Conservation (phyloP, 1,139 yeast species). For the Magnusiomyces paraingens region DNA sequence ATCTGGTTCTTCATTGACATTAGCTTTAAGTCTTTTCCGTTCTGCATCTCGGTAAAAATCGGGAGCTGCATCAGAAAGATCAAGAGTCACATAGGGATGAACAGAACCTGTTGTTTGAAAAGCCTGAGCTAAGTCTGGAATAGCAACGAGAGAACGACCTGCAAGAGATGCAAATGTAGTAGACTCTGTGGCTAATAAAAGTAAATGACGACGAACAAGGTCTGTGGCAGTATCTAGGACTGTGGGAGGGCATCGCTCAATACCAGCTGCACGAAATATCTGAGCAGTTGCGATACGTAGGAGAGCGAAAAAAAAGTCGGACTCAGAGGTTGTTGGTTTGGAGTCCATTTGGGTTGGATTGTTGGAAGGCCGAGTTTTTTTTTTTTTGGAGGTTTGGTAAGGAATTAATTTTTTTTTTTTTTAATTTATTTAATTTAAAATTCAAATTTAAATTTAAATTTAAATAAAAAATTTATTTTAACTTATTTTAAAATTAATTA, state of each 20-base stretch:
- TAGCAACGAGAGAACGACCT: constrained; percentile 38
- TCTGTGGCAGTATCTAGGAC: constrained; percentile 60
- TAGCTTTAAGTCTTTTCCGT: neutral
- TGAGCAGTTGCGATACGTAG: constrained; percentile 61
- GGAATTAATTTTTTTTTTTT: too few relatives aligned
- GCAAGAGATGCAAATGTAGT: constrained; percentile 37
- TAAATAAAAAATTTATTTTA: too few relatives aligned
- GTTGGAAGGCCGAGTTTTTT: neutral
- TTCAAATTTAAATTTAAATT: too few relatives aligned
- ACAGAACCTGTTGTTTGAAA: constrained; percentile 50
- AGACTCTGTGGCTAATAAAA: constrained; percentile 42
- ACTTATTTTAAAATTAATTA: too few relatives aligned
- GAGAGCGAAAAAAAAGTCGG: constrained; percentile 50
- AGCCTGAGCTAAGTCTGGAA: constrained; percentile 58
- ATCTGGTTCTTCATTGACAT: neutral
- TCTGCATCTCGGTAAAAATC: constrained; percentile 4
- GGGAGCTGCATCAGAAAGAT: constrained; percentile 6
- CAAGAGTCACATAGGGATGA: constrained; percentile 34
- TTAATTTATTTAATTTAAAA: too few relatives aligned
- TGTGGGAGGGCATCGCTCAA: constrained; percentile 60
- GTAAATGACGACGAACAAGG: constrained; percentile 50
- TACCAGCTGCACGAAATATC: constrained; percentile 62
- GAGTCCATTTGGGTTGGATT: too few relatives aligned
- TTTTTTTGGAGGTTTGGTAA: neutral
- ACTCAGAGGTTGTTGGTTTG: constrained; percentile 1